Base-by-base conservation (phyloP, 2,329 filamentous ascomycete genomes). In the Colletotrichum cuscutae region DNA sequence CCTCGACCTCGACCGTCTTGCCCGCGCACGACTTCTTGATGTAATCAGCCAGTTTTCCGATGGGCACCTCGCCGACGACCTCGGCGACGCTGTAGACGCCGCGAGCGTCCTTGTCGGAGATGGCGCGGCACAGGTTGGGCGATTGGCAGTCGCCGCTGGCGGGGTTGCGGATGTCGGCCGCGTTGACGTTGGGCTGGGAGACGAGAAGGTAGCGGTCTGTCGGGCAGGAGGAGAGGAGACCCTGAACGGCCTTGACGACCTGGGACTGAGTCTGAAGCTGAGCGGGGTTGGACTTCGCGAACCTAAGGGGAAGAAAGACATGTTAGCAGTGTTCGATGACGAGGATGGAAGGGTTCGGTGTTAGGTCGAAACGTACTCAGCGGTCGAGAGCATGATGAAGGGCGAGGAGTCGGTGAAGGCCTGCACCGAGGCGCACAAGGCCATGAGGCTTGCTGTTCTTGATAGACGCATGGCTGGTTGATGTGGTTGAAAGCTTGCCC, bases 371-470 rank as follows among this genome's bases (percentile, higher is more conserved):
- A 79, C 92, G 79, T 92, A 98, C 95, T 92, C 86, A 75, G 93
- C 89, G 58, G 93, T 96, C 37, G 96, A 98, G 82, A 97, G 92
- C 76, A 98, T 85, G 80, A 98, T 89, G 83, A 98, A 97, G 22
- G 97, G 96, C 67, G 94, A 95, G 2, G 95, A 95, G 83, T 98
- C 93, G 75, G 90, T 91, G 82, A 98, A 97, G 30, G 94, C 95
- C 74, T 90, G 85, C 57, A 88, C 91, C 28, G 87, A 86, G 73
- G 89, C 87, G 76, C 89, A 86, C 78, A 90, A 82, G 76, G 87
- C 87, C 79, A 90, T 82, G 63, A 89, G 80, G 76, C 86, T 82
- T 73, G 86, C 82, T 79, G 88, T 79, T 79, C 84, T 80, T 68
- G 87, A 87, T 78, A 87, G 79, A 86, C 87, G 89, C 90, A 92